Evolutionary conservation across 2,329 filamentous ascomycete species (phyloP), one percentile per base, ranked within the genome.

Genomic region (Penicillium sp.): DNA sequence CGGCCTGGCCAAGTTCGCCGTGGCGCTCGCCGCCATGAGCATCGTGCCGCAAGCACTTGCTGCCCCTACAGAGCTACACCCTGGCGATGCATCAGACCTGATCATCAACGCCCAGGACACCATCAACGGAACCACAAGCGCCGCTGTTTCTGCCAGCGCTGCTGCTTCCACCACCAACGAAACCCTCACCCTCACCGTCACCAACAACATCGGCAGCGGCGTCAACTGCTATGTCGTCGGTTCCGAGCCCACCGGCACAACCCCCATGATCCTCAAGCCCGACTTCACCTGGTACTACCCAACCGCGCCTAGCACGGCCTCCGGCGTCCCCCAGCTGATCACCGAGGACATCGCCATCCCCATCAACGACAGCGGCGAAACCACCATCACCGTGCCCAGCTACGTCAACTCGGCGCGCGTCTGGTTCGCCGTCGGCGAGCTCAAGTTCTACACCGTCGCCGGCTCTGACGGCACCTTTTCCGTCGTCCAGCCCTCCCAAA

Each of bases 401-500:
- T 71, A 74, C 16, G 65, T 80, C 42, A 63, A 60, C 42, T 71
- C 74, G 1, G 78, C 71, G 0, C 75, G 79, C 4, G 65, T 81
- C 40, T 81, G 77, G 69, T 77, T 80, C 58, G 69, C 75, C 20
- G 72, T 74, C 24, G 75, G 76, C 3, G 60, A 71, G 1, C 67
- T 80, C 16, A 59, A 67, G 8, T 80, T 81, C 59, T 78, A 68
- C 63, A 74, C 75, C 49, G 72, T 79, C 16, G 56, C 55, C 16
- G 66, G 60, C 7, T 61, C 65, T 26, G 71, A 72, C 23, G 61
- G 55, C 3, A 62, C 24, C 12, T 51, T 65, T 23, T 65, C 63
- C 9, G 63, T 83, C 1, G 80, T 83, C 12, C 75, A 81, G 61
- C 81, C 81, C 0, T 77, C 80, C 0, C 71, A 76, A 8, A 71